Evolutionary conservation across 148 eudicot genomes (phyloP).

Genomic region (Rhododendron kiyosumense): DNA sequence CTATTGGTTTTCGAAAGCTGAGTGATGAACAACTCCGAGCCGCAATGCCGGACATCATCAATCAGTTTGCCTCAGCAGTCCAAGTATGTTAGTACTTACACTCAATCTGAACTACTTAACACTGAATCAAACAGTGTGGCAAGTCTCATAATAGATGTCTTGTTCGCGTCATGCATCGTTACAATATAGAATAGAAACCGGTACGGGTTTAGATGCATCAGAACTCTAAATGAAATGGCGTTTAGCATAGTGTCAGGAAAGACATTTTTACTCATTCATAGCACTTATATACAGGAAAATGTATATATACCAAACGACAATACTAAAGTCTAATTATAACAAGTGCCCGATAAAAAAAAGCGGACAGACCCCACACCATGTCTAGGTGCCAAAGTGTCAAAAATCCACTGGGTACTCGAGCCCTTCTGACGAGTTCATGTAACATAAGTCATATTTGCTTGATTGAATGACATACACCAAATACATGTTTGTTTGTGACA

Average conservation of each 20-base stretch:
- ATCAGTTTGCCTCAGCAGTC: slow-evolving; percentile 44
- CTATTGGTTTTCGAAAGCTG: slow-evolving; percentile 46
- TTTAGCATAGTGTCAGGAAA: too few relatives aligned
- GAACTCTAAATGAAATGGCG: neutral
- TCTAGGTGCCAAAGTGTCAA: neutral
- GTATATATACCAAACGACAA: neutral
- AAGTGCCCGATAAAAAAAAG: neutral
- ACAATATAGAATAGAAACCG: neutral
- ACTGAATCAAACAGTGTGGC: neutral
- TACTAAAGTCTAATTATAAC: neutral
- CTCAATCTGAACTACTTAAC: neutral
- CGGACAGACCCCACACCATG: neutral
- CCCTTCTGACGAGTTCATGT: neutral
- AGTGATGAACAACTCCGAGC: slow-evolving; percentile 34
- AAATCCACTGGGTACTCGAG: neutral
- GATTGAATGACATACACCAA: neutral
- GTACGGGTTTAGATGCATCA: neutral
- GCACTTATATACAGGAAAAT: neutral
- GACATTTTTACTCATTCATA: neutral
- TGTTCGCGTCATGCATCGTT: neutral
- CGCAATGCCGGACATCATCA: slow-evolving; percentile 39
- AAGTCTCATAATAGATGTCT: neutral
- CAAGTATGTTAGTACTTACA: slow-evolving; percentile 33
- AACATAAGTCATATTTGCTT: neutral
- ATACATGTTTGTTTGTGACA: slow-evolving; percentile 17